phyloP scores from a whole-genome alignment of 176 grass and related monocot species.

The Aegilops longissima region DNA sequence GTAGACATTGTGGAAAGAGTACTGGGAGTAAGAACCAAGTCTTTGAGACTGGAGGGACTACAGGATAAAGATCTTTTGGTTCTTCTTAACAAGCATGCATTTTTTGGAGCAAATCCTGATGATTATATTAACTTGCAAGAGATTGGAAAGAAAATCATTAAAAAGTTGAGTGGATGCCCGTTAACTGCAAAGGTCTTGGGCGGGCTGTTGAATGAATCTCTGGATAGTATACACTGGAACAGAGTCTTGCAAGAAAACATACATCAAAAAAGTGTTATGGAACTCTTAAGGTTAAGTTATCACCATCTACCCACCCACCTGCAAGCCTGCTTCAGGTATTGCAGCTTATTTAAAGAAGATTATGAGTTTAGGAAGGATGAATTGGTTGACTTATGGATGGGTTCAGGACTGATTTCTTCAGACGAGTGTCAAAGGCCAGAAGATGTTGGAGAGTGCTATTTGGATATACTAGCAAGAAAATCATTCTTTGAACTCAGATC shows the following conservation, averaged over 20 bases:
- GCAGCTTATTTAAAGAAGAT: neutral
- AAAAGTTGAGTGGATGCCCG: neutral
- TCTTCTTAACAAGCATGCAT: neutral
- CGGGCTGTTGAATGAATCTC: neutral
- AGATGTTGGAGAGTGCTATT: neutral
- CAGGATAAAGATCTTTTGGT: neutral
- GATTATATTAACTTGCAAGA: neutral
- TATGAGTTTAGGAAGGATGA: neutral
- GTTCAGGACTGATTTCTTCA: neutral
- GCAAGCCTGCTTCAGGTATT: conserved; percentile 4
- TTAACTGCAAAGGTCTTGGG: neutral
- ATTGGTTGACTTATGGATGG: neutral
- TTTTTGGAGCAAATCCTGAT: neutral
- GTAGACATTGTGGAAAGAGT: too few relatives aligned
- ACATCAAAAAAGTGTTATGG: neutral
- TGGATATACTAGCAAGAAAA: neutral
- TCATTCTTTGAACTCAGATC: neutral
- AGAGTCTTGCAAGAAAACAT: neutral
- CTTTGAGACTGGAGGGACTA: neutral
- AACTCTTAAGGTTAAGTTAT: conserved; percentile 3
- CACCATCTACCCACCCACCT: neutral
- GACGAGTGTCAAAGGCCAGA: neutral
- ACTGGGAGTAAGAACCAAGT: too few relatives aligned
- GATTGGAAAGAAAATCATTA: too few relatives aligned
- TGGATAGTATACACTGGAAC: neutral